These are phyloP conservation scores for Phanerodontia chrysosporium DNA, from an alignment of 768 basidiomycete species.

Conservation along the genomic window DNA sequence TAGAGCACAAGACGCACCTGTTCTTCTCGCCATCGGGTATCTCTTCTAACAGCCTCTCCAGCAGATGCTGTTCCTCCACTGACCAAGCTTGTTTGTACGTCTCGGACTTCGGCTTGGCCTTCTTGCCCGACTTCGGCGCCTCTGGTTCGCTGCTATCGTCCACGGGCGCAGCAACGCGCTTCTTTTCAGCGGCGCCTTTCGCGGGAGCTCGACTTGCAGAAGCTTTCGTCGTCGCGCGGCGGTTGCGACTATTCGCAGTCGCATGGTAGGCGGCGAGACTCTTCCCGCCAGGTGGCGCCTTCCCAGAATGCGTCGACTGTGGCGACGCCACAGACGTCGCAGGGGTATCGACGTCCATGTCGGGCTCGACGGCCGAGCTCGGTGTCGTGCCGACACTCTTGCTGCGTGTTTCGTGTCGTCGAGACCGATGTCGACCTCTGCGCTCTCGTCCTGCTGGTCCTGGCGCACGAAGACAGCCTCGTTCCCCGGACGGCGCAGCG, in stretches of 20 bases:
- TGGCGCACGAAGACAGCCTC: slow-evolving; percentile 49
- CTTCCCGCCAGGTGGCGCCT: not conserved
- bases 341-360: slow-evolving; percentile 17
- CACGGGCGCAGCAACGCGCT: not conserved
- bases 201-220: not conserved
- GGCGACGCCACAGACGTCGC: slow-evolving; percentile 13
- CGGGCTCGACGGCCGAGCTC: not conserved
- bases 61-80: slow-evolving; percentile 67
- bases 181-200: not conserved
- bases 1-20: slow-evolving; percentile 54
- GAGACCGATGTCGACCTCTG: slow-evolving; percentile 51
- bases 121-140: slow-evolving; percentile 15
- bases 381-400: not conserved
- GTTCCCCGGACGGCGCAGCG: slow-evolving; percentile 19
- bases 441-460: slow-evolving; percentile 58
- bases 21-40: slow-evolving; percentile 77
- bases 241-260: not conserved
- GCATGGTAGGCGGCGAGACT: not conserved
- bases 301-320: not conserved
- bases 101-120: slow-evolving; percentile 48
- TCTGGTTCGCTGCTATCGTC: not conserved
- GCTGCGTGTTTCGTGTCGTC: slow-evolving; percentile 24
- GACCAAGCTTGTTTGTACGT: slow-evolving; percentile 87
- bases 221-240: slow-evolving; percentile 10
- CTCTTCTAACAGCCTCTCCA: slow-evolving; percentile 70